phyloP scores from a whole-genome alignment of 169 alveolate species.

The Theileria parva region DNA sequence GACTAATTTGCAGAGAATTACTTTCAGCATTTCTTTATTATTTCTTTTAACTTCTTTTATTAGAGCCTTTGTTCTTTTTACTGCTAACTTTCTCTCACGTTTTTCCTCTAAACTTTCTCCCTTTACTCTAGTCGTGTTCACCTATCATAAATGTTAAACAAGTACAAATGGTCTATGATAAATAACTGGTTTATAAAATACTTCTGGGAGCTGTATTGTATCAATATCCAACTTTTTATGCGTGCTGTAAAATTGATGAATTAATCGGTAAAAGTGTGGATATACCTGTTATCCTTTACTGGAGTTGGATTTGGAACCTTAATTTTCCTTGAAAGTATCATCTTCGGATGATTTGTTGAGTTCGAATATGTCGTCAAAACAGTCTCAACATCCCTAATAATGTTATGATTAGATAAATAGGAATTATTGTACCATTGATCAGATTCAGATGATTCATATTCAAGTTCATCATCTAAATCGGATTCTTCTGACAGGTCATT shows the following conservation, averaged over 20 bases:
- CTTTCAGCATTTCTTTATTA: slow-evolving; percentile 66
- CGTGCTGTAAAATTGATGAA: neutral
- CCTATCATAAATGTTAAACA: slow-evolving; percentile 23
- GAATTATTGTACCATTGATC: slow-evolving; percentile 38
- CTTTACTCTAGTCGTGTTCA: slow-evolving; percentile 62
- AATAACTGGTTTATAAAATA: neutral
- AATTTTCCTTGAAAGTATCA: slow-evolving; percentile 45
- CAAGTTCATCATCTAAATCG: slow-evolving; percentile 11
- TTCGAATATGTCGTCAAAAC: slow-evolving; percentile 77
- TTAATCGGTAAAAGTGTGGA: neutral
- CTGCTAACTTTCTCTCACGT: slow-evolving; percentile 75
- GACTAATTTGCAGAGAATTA: neutral
- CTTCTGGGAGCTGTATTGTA: slow-evolving; percentile 29
- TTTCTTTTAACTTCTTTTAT: slow-evolving; percentile 78
- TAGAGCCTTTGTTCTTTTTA: slow-evolving; percentile 78
- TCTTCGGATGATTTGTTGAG: slow-evolving; percentile 74
- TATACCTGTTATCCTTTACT: neutral
- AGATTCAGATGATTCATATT: slow-evolving; percentile 36
- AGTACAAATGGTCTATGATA: neutral
- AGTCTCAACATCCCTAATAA: slow-evolving; percentile 74
- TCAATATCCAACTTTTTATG: slow-evolving; percentile 15
- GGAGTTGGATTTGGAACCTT: neutral
- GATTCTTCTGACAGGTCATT: slow-evolving; percentile 9
- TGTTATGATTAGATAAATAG: neutral
- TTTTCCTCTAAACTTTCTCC: slow-evolving; percentile 81